Conservation (phyloP, 2,329 filamentous ascomycete species). For the Alternaria conjuncta region DNA sequence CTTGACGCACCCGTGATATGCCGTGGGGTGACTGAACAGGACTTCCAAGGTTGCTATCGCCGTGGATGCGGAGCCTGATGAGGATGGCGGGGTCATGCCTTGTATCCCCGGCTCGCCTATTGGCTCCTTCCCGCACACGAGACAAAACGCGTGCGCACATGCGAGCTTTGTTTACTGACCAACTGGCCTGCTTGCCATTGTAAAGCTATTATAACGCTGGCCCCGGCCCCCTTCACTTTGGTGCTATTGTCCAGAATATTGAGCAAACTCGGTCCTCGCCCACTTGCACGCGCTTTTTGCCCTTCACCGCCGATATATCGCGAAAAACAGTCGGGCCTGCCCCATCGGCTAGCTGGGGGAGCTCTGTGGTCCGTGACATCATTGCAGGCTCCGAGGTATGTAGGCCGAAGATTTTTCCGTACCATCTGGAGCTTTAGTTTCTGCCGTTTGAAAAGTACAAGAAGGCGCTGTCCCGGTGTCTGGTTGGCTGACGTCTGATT, state of each 20-base stretch:
- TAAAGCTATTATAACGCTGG: background rate
- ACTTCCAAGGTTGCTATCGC: background rate
- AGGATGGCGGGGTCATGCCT: conserved; percentile 20
- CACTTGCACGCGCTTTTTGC: conserved; percentile 3
- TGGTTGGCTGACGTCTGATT: conserved; percentile 10
- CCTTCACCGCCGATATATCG: conserved; percentile 6
- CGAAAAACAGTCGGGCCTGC: conserved; percentile 15
- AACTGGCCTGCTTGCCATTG: background rate
- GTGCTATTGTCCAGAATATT: background rate
- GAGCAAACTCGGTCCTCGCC: background rate
- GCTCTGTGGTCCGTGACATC: conserved; percentile 36
- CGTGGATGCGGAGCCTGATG: background rate
- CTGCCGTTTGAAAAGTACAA: background rate
- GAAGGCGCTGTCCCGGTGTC: conserved; percentile 1
- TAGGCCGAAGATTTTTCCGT: conserved; percentile 21
- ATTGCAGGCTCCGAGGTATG: conserved; percentile 35
- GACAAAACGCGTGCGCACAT: conserved; percentile 33
- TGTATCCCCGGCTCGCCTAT: conserved; percentile 21
- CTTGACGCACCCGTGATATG: conserved; percentile 12
- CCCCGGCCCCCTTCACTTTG: background rate
- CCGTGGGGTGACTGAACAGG: background rate
- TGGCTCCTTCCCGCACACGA: conserved; percentile 24
- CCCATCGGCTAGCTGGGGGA: conserved; percentile 20
- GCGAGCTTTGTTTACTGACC: conserved; percentile 24
- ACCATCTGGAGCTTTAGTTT: conserved; percentile 1